Conservation (phyloP, 169 alveolate genomes). For the Cryptosporidium ubiquitum region DNA sequence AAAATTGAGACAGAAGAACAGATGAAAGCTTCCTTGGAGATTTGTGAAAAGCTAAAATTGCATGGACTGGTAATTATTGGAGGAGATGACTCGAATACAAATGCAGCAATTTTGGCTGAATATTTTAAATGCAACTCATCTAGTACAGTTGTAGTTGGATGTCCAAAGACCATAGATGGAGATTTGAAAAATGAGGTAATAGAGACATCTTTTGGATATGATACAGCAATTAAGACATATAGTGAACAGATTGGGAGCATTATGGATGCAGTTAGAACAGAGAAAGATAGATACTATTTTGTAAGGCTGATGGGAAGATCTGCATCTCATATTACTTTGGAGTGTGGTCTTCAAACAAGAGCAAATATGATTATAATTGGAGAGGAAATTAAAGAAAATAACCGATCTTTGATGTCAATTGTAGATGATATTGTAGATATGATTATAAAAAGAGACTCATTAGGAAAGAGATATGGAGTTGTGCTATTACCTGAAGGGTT, state of each 20-base stretch:
- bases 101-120: conserved; percentile 89
- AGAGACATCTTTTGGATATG: conserved; percentile 89
- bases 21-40: conserved; percentile 80
- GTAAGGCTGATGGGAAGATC: conserved; percentile 91
- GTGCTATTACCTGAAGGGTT: conserved; percentile 89
- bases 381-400: conserved; percentile 82
- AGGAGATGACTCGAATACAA: conserved; percentile 92
- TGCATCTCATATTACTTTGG: conserved; percentile 89
- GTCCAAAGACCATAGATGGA: conserved; percentile 91
- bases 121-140: conserved; percentile 81
- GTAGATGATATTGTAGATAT: conserved; percentile 83
- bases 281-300: conserved; percentile 85
- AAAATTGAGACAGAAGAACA: conserved; percentile 86
- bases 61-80: conserved; percentile 89
- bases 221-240: conserved; percentile 87
- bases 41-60: conserved; percentile 80
- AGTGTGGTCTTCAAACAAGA: conserved; percentile 85
- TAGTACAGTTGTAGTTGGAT: conserved; percentile 83
- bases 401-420: conserved; percentile 80
- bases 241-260: conserved; percentile 89
- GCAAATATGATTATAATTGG: conserved; percentile 81
- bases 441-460: conserved; percentile 79
- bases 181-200: conserved; percentile 87
- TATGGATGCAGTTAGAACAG: conserved; percentile 82
- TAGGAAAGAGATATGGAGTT: conserved; percentile 85